Conservation (phyloP, 805 yeast genomes). For the Nakazawaea sp. region DNA sequence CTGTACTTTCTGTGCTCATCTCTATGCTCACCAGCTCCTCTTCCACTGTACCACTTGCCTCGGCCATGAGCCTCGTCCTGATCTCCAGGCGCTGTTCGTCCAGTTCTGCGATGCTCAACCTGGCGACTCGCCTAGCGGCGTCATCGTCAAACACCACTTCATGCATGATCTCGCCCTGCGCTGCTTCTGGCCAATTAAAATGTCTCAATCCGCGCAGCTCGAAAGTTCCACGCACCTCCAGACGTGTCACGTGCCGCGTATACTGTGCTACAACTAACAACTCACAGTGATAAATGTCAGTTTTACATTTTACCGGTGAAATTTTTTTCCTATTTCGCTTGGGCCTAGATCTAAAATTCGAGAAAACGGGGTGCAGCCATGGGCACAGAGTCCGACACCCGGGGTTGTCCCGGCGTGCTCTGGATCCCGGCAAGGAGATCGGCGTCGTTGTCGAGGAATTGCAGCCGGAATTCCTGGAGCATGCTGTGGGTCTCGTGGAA, state of each 20-base stretch:
- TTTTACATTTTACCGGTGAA: too few species aligned
- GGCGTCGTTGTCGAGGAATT: conserved; percentile 13
- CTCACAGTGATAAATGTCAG: too few species aligned
- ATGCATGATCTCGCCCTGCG: too few species aligned
- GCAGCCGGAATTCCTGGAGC: conserved; percentile 14
- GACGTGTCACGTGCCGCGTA: background rate
- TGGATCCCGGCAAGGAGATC: conserved; percentile 5
- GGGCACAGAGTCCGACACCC: background rate
- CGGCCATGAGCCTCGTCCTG: background rate
- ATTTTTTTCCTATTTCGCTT: too few species aligned
- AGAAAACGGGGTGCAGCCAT: too few species aligned
- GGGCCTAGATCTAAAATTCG: too few species aligned
- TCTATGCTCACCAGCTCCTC: background rate
- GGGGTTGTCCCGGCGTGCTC: conserved; percentile 3
- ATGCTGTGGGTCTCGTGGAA: conserved; percentile 21
- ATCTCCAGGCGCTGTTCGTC: conserved; percentile 2
- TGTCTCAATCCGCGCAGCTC: conserved; percentile 1
- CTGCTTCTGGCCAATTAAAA: too few species aligned
- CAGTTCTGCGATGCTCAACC: conserved; percentile 22
- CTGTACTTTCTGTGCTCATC: background rate
- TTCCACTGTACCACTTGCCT: background rate
- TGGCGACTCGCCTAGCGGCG: conserved; percentile 19
- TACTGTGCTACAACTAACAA: too few species aligned
- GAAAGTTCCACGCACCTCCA: conserved; percentile 1
- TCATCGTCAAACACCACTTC: conserved; percentile 11